phyloP scores from a whole-genome alignment of 345 rosid genomes.

The Garcia nutans region DNA sequence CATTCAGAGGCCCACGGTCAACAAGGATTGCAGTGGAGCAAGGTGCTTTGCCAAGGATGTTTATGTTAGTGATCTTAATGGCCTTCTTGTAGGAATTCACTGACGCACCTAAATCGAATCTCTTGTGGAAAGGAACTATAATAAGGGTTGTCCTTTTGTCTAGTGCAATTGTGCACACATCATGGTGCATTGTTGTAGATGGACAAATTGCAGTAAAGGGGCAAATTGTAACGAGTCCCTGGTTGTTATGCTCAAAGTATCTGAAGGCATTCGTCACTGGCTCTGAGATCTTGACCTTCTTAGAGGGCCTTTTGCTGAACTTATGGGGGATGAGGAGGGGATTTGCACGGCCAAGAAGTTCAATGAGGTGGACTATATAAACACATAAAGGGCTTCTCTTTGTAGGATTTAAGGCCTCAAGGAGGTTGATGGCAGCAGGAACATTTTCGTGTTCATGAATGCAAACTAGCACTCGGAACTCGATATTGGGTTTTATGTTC shows the following conservation, averaged over 20 bases:
- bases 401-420: constrained; percentile 23
- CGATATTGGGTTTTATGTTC: constrained; percentile 7
- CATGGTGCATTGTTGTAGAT: constrained; percentile 23
- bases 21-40: constrained; percentile 22
- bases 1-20: not conserved
- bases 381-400: constrained; percentile 11
- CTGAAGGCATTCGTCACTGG: constrained; percentile 10
- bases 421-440: not conserved
- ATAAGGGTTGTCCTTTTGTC: constrained; percentile 22
- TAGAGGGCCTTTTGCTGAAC: not conserved
- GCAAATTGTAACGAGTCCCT: not conserved
- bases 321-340: constrained; percentile 20
- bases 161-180: constrained; percentile 19
- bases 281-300: not conserved
- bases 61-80: constrained; percentile 16
- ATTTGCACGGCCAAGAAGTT: constrained; percentile 20
- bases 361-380: constrained; percentile 20
- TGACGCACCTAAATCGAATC: not conserved
- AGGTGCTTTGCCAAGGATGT: constrained; percentile 21
- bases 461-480: constrained; percentile 20
- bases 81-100: not conserved
- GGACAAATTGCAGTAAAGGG: constrained; percentile 18
- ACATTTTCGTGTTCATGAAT: constrained; percentile 17
- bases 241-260: not conserved
- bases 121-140: constrained; percentile 18